Evolutionary conservation across 2,329 filamentous ascomycete genomes (phyloP).

Genomic region (Neoscytalidium dimidiatum): DNA sequence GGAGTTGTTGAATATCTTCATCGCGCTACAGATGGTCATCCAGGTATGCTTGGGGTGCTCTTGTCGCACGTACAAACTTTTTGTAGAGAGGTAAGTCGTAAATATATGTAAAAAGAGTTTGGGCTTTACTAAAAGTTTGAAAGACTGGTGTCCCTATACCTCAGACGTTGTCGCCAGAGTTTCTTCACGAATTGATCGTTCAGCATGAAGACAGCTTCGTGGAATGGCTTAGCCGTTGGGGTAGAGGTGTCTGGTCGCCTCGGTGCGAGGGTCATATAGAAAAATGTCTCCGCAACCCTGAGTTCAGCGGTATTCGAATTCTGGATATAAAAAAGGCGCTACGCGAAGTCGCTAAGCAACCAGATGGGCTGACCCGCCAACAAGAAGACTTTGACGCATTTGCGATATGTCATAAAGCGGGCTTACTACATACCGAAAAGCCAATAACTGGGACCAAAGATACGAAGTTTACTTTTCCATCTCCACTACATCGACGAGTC

Average conservation of each 20-base stretch:
- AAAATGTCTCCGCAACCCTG: background rate
- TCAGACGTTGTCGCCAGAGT: background rate
- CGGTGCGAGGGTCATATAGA: background rate
- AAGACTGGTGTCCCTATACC: background rate
- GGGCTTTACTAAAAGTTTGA: background rate
- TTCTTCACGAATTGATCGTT: background rate
- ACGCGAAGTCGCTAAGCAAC: background rate
- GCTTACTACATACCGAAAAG: slow-evolving; percentile 16
- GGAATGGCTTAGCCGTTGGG: background rate
- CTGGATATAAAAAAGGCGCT: background rate
- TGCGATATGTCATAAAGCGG: background rate
- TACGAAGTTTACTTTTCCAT: slow-evolving; percentile 21
- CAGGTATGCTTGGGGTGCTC: background rate
- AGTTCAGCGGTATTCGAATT: background rate
- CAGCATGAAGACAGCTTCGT: background rate
- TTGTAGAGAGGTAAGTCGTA: background rate
- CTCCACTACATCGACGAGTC: slow-evolving; percentile 22
- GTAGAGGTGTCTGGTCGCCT: background rate
- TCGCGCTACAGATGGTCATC: background rate
- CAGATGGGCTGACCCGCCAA: background rate
- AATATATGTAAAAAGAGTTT: background rate
- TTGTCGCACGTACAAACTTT: background rate
- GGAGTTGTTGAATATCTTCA: background rate
- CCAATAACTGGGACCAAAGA: background rate
- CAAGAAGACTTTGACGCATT: background rate